A percentile compares a stretch with the other conserved stretches of the same genome.
phyloP scores from a whole-genome alignment of 2,329 filamentous ascomycete species.

The Pseudogymnoascus destructans region DNA sequence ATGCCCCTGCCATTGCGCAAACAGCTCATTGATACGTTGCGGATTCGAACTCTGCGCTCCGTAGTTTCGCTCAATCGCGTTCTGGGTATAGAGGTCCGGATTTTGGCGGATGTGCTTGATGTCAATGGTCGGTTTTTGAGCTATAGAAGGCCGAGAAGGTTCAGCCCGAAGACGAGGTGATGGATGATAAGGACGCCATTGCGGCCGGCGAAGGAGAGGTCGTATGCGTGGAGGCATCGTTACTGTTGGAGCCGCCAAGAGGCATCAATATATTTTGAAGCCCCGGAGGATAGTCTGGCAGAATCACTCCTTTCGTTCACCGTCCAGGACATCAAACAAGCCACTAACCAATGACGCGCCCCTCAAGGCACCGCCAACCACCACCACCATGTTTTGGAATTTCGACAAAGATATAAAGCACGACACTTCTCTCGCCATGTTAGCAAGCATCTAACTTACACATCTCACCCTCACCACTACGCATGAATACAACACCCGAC shows the following conservation, averaged over 20 bases:
- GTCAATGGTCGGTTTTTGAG: constrained; percentile 68
- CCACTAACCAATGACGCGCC: neutral
- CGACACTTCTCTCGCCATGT: constrained; percentile 9
- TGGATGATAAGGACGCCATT: constrained; percentile 16
- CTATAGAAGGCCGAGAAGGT: constrained; percentile 43
- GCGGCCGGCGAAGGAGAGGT: neutral
- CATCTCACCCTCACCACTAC: constrained; percentile 29
- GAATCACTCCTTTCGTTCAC: neutral
- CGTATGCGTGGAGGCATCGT: neutral
- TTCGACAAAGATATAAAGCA: neutral
- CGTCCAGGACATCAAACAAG: neutral
- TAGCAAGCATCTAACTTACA: constrained; percentile 15
- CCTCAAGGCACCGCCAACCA: constrained; percentile 1
- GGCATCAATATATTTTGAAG: neutral
- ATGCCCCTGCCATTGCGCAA: constrained; percentile 44
- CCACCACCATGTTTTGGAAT: constrained; percentile 5
- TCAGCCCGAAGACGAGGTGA: constrained; percentile 16
- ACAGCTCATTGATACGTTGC: constrained; percentile 40
- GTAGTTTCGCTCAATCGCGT: constrained; percentile 81
- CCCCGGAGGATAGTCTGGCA: neutral
- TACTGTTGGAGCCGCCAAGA: neutral
- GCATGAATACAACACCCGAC: neutral
- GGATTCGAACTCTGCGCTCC: constrained; percentile 40
- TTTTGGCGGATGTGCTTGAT: constrained; percentile 84
- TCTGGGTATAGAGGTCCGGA: constrained; percentile 65